These are phyloP conservation scores for Stipa capillata DNA, from an alignment of 176 grass and related monocot species.

Conservation along the genomic window DNA sequence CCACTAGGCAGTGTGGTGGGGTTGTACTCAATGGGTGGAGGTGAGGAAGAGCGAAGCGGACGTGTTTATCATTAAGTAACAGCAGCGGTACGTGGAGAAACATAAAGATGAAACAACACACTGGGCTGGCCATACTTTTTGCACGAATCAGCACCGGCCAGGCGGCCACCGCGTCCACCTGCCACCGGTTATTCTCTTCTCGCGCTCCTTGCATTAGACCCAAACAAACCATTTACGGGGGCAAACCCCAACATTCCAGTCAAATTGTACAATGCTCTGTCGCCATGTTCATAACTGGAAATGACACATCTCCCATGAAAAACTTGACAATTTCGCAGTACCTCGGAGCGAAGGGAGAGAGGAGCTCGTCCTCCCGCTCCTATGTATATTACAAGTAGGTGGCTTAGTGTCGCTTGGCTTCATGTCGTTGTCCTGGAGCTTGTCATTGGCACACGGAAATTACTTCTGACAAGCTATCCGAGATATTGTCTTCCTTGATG, in stretches of 20 bases:
- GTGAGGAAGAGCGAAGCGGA: conserved; percentile 1
- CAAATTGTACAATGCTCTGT: background rate
- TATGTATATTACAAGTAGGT: too few species aligned
- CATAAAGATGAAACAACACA: conserved; percentile 10
- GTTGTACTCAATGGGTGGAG: background rate
- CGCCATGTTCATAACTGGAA: too few species aligned
- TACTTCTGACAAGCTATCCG: too few species aligned
- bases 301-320: too few species aligned
- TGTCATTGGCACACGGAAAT: too few species aligned
- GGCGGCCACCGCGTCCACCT: conserved; percentile 16
- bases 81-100: background rate
- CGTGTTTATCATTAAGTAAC: conserved; percentile 13
- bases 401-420: too few species aligned
- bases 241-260: background rate
- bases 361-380: too few species aligned
- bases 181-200: background rate
- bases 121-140: conserved; percentile 2
- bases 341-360: too few species aligned
- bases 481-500: too few species aligned
- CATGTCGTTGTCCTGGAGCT: too few species aligned
- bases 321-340: too few species aligned
- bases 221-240: background rate
- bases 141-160: conserved; percentile 24
- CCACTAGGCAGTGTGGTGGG: background rate
- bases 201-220: background rate